Evolutionary conservation across 805 yeast genomes (phyloP).

Genomic region (Suhomyces faveliae): DNA sequence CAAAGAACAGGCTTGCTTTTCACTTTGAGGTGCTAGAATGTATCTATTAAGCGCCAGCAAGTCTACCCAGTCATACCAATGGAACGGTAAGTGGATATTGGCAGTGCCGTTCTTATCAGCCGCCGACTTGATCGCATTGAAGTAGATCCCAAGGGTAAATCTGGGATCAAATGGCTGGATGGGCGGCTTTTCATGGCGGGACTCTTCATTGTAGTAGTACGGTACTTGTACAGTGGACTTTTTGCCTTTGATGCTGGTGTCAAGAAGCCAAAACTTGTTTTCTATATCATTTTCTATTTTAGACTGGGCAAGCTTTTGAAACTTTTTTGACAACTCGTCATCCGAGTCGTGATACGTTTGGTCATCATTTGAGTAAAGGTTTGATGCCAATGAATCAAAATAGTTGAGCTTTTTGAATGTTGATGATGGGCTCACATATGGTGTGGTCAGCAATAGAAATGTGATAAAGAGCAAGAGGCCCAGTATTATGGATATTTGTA

Average conservation of each 20-base stretch:
- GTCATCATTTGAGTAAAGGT: conserved; percentile 6
- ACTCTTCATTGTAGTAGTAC: conserved; percentile 9
- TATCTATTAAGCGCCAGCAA: conserved; percentile 36
- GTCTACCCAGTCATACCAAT: conserved; percentile 59
- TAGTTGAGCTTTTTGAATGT: conserved; percentile 1
- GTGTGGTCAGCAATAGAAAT: conserved; percentile 10
- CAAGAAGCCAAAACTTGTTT: conserved; percentile 19
- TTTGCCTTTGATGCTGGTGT: conserved; percentile 6
- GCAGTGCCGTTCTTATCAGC: background rate
- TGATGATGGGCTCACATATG: conserved; percentile 1
- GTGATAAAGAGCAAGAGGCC: conserved; percentile 14
- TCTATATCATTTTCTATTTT: conserved; percentile 22
- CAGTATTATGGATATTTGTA: conserved; percentile 14
- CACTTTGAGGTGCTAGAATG: conserved; percentile 5
- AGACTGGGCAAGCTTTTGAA: conserved; percentile 14
- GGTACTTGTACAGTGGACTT: conserved; percentile 1
- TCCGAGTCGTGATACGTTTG: conserved; percentile 6
- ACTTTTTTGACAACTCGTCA: conserved; percentile 7
- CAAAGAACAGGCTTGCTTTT: conserved; percentile 4
- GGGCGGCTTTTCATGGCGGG: conserved; percentile 13
- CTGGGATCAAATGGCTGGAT: conserved; percentile 28
- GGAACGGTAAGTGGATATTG: conserved; percentile 33
- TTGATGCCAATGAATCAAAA: conserved; percentile 15
- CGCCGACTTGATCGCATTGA: conserved; percentile 11
- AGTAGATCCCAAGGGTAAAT: conserved; percentile 24